Conservation (phyloP, 768 basidiomycete species). For the Phanerochaete carnosa region DNA sequence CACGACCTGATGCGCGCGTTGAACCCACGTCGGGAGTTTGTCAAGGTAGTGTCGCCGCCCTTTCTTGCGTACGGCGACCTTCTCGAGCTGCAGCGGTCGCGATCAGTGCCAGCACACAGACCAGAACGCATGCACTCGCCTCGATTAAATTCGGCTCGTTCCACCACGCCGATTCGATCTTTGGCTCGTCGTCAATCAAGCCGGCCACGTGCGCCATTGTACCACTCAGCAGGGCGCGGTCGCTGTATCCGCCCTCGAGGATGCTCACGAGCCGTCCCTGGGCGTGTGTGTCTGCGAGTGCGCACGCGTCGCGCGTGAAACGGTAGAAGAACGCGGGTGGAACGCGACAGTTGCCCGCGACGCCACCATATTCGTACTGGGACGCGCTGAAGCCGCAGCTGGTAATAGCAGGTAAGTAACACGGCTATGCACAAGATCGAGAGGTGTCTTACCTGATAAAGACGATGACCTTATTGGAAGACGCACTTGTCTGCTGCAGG, state of each 20-base stretch:
- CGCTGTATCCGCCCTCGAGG: conserved; percentile 94
- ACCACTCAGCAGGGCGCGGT: conserved; percentile 81
- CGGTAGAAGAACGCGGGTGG: conserved; percentile 82
- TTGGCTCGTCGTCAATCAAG: conserved; percentile 36
- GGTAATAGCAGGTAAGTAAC: too few species aligned
- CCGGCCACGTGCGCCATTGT: conserved; percentile 80
- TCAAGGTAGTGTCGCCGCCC: background rate
- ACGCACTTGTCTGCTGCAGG: background rate
- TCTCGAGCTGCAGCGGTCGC: background rate
- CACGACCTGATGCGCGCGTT: background rate
- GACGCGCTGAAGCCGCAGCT: conserved; percentile 95
- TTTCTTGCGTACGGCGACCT: background rate
- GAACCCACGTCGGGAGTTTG: background rate
- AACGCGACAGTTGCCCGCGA: conserved; percentile 86
- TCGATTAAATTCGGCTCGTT: background rate
- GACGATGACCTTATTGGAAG: conserved; percentile 62
- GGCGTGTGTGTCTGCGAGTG: conserved; percentile 62
- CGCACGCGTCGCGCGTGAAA: conserved; percentile 69
- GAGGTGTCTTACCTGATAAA: conserved; percentile 68
- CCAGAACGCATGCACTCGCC: too few species aligned
- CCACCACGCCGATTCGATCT: conserved; percentile 56
- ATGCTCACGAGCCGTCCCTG: conserved; percentile 77
- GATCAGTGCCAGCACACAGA: too few species aligned
- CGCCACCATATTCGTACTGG: conserved; percentile 82
- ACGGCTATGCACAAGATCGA: too few species aligned